phyloP scores from a whole-genome alignment of 2,329 filamentous ascomycete genomes.

The Hawksworthiomyces lignivorus region DNA sequence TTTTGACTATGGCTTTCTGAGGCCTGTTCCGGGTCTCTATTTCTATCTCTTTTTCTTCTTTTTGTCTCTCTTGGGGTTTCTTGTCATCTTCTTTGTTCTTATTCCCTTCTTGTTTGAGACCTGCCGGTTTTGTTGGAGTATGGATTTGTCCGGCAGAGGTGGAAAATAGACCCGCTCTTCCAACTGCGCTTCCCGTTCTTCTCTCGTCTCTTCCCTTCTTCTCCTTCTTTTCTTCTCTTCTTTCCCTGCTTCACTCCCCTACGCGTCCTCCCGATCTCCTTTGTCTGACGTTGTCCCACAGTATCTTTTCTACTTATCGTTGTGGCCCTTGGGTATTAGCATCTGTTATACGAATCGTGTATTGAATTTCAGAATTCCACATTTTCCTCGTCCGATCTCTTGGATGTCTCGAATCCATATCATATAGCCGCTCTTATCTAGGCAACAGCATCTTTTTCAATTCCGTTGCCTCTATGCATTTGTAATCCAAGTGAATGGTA shows the following conservation, averaged over 20 bases:
- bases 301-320: not conserved
- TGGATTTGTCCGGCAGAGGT: slow-evolving; percentile 5
- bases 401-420: too few species aligned
- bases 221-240: not conserved
- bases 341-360: slow-evolving; percentile 5
- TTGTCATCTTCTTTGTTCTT: not conserved
- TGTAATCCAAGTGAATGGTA: too few species aligned
- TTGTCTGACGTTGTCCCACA: too few species aligned
- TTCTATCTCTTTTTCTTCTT: slow-evolving; percentile 15
- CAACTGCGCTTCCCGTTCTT: not conserved
- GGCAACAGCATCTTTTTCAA: too few species aligned
- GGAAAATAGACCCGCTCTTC: slow-evolving; percentile 1
- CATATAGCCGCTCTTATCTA: too few species aligned
- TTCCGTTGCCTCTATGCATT: too few species aligned
- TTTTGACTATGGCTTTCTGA: too few species aligned
- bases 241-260: too few species aligned
- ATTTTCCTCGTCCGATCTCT: too few species aligned
- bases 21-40: slow-evolving; percentile 14
- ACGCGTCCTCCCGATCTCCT: too few species aligned
- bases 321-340: slow-evolving; percentile 7
- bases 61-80: not conserved
- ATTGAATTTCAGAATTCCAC: too few species aligned
- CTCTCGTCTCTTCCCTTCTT: not conserved
- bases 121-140: slow-evolving; percentile 6
- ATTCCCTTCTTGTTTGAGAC: not conserved